Evolutionary conservation across 2,329 filamentous ascomycete species (phyloP), one percentile per base, ranked within the genome.

Genomic region (Pseudogymnoascus sp.): DNA sequence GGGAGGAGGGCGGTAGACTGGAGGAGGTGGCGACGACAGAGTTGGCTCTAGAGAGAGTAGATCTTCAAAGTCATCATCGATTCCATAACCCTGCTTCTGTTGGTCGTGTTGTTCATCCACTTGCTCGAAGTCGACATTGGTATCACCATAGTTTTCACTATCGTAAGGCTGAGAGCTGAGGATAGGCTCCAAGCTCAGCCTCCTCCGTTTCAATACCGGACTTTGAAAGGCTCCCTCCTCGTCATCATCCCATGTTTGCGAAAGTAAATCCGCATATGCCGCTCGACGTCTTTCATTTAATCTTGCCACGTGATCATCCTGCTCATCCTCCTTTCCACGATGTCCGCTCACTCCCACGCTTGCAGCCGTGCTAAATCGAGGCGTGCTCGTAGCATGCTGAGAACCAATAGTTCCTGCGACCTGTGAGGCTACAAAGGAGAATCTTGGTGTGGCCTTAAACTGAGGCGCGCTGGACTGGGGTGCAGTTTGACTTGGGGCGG

Each of bases 361-460:
- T 8, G 11, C 49, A 33, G 28, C 28, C 16, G 49, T 55, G 9
- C 11, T 55, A 33, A 55, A 55, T 55, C 49, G 49, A 55, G 49
- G 49, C 28, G 49, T 55, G 52, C 33, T 38, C 14, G 16, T 22
- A 42, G 33, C 35, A 38, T 38, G 22, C 33, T 60, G 33, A 38
- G 33, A 38, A 3, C 38, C 33, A 60, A 35, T 60, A 42, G 12
- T 16, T 16, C 58, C 35, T 25, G 5, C 9, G 49, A 64, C 63
- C 9, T 70, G 71, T 0, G 70, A 71, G 2, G 69, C 72, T 16
- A 71, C 66, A 55, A 73, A 65, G 6, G 65, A 68, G 64, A 74
- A 74, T 36, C 71, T 68, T 60, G 71, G 72, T 23, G 72, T 72
- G 8, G 69, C 62, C 58, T 73, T 73, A 63, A 74, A 74, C 64